Conservation (phyloP, 2,329 filamentous ascomycete genomes). For the Thielaviopsis euricoi region DNA sequence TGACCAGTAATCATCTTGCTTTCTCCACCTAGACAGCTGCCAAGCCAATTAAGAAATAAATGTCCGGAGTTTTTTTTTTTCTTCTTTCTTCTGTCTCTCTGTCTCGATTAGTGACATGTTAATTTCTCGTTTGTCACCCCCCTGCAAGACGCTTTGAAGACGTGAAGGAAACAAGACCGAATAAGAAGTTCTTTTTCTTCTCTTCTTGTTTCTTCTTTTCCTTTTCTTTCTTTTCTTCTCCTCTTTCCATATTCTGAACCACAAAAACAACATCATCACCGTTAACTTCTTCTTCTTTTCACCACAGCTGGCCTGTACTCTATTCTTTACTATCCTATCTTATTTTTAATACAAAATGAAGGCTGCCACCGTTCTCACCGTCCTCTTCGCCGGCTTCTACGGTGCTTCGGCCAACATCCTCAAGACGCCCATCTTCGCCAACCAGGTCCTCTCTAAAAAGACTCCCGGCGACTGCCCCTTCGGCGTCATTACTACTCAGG, state of each 20-base stretch:
- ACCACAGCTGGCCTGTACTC: constrained; percentile 3
- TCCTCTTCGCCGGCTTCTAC: constrained; percentile 28
- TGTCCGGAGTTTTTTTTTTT: too few relatives aligned
- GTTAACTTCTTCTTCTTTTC: not conserved
- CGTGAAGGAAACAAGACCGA: too few relatives aligned
- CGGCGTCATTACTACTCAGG: constrained; percentile 37
- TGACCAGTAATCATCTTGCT: too few relatives aligned
- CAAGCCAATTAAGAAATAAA: too few relatives aligned
- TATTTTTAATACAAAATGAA: constrained; percentile 23
- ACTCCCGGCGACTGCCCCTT: constrained; percentile 34
- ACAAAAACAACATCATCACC: not conserved
- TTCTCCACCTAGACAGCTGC: too few relatives aligned
- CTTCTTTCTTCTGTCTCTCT: too few relatives aligned
- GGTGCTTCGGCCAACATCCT: constrained; percentile 36
- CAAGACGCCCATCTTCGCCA: constrained; percentile 32
- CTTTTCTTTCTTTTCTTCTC: constrained; percentile 4
- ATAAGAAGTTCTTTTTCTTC: not conserved
- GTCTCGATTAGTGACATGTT: too few relatives aligned
- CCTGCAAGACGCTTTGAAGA: too few relatives aligned
- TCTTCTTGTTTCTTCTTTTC: not conserved
- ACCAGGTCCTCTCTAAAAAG: constrained; percentile 34
- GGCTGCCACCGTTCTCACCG: constrained; percentile 18
- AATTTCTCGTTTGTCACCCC: too few relatives aligned
- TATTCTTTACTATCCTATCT: not conserved
- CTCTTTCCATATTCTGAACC: not conserved